Base-by-base conservation (phyloP, 805 yeast genomes). In the Lachancea dasiensis region DNA sequence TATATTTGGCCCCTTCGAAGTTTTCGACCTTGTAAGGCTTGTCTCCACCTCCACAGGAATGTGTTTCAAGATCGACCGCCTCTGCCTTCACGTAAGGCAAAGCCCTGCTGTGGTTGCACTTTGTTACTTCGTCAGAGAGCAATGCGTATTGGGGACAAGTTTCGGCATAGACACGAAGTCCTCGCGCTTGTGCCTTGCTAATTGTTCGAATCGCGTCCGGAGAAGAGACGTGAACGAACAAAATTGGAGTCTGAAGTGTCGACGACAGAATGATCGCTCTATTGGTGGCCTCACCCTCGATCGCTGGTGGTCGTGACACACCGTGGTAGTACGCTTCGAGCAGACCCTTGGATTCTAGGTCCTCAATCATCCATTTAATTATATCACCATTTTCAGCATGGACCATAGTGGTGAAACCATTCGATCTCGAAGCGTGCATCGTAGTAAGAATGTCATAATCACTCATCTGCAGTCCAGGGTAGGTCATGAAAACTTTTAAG, bases 311-410 rank as follows among this genome's bases (percentile, higher is more conserved):
- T 31, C 74, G 56, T 4, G 72, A 64, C 13, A 67, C 56, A 3
- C 73, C 63, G 47, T 70, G 76, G 44, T 63, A 70, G 40, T 47
- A 67, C 3, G 76, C 74, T 16, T 63, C 68, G 1, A 63, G 57
- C 44, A 64, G 44, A 3, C 58, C 56, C 36, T 63, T 59, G 41
- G 58, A 54, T 39, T 64, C 64, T 11, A 70, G 51, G 34, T 66
- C 65, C 26, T 64, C 64, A 38, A 60, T 64, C 42, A 67, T 55
- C 45, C 63, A 67, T 20, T 58, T 56, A 31, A 70, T 69, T 32
- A 70, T 61, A 40, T 70, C 75, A 33, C 69, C 61, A 49, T 70
- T 70, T 46, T 70, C 76, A n/a, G 76, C 75, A 45, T 70, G 76
- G 18, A 70, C 63, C 72, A 70, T 68, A 1, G 70, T 65, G 5